Evolutionary conservation across 179 eudicot genomes (phyloP).

Genomic region (Vitellaria paradoxa): DNA sequence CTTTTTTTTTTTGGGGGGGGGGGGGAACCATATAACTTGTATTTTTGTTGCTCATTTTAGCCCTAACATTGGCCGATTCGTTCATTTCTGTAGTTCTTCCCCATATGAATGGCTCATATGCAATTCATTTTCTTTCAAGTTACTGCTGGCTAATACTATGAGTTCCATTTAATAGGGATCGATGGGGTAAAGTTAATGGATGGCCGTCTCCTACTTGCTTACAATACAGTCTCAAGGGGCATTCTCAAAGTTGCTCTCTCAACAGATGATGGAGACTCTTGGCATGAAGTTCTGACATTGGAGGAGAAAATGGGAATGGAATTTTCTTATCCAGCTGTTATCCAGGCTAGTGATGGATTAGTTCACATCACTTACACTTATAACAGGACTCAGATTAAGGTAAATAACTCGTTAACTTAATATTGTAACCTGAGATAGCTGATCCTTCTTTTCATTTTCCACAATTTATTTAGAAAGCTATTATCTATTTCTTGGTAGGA

Average conservation of each 20-base stretch:
- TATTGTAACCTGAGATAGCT: not conserved
- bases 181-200: slow-evolving; percentile 86
- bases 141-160: not conserved
- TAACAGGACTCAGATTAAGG: slow-evolving; percentile 86
- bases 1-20: not conserved
- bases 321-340: slow-evolving; percentile 91
- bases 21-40: not conserved
- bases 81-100: not conserved
- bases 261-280: slow-evolving; percentile 80
- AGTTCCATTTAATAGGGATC: slow-evolving; percentile 46
- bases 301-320: slow-evolving; percentile 79
- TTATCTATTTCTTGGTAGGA: not conserved
- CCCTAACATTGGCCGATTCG: not conserved
- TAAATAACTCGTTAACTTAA: slow-evolving; percentile 12
- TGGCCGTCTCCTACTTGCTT: slow-evolving; percentile 80
- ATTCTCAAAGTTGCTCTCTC: slow-evolving; percentile 79
- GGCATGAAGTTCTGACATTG: slow-evolving; percentile 70
- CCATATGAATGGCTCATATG: not conserved
- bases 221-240: slow-evolving; percentile 77
- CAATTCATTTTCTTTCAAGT: not conserved
- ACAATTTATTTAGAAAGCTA: not conserved
- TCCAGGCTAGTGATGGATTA: slow-evolving; percentile 65
- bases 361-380: slow-evolving; percentile 93
- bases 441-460: not conserved
- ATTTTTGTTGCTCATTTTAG: not conserved